A percentile compares a stretch with the other conserved stretches of the same genome.
Evolutionary conservation across 2,329 filamentous ascomycete genomes (phyloP).

Genomic region (Bipolaris sorokiniana): DNA sequence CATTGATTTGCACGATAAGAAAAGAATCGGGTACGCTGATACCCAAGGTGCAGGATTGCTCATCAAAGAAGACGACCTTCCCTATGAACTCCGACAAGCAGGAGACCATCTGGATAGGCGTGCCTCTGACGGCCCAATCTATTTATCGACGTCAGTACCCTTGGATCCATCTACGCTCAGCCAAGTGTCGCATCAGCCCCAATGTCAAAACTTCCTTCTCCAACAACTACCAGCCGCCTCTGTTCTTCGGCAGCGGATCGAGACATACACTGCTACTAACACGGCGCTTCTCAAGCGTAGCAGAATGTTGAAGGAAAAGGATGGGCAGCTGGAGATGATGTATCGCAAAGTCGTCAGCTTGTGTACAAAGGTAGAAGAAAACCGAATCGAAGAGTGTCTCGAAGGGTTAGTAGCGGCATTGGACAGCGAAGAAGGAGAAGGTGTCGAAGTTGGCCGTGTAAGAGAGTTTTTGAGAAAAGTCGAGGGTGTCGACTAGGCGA

Average conservation of each 20-base stretch:
- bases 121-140: slow-evolving; percentile 38
- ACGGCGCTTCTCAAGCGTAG: slow-evolving; percentile 70
- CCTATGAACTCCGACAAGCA: slow-evolving; percentile 36
- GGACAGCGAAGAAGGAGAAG: slow-evolving; percentile 77
- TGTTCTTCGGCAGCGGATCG: slow-evolving; percentile 68
- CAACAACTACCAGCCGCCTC: slow-evolving; percentile 29
- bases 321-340: slow-evolving; percentile 82
- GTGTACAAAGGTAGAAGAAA: slow-evolving; percentile 80
- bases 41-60: slow-evolving; percentile 42
- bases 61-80: slow-evolving; percentile 37
- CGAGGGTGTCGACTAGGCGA: slow-evolving; percentile 60
- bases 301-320: slow-evolving; percentile 74
- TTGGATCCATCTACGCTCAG: slow-evolving; percentile 25
- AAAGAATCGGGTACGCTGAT: slow-evolving; percentile 57
- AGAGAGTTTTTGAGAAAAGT: slow-evolving; percentile 80
- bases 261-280: slow-evolving; percentile 74
- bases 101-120: slow-evolving; percentile 37
- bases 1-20: slow-evolving; percentile 51
- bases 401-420: slow-evolving; percentile 83
- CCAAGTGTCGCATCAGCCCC: slow-evolving; percentile 39
- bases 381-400: slow-evolving; percentile 79
- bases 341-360: slow-evolving; percentile 87
- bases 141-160: slow-evolving; percentile 37
- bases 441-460: slow-evolving; percentile 75
- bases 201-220: slow-evolving; percentile 17